These are phyloP conservation scores for Solanum chmielewskii DNA, from an alignment of 257 asterid species.

Conservation along the genomic window DNA sequence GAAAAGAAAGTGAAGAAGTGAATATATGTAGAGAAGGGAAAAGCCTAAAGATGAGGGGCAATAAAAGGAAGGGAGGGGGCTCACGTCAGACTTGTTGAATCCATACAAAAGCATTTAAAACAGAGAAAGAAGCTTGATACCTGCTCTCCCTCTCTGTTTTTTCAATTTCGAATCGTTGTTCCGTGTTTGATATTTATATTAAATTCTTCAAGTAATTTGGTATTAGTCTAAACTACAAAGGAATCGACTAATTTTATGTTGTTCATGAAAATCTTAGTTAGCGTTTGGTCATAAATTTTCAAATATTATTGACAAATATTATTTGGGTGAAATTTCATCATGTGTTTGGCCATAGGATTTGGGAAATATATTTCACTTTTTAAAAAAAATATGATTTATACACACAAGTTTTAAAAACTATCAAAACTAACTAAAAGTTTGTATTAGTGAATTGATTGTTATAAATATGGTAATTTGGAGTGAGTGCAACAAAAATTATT, in stretches of 20 bases:
- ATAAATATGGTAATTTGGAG: too few relatives aligned
- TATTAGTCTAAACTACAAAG: neutral
- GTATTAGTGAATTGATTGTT: too few relatives aligned
- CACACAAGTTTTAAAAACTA: too few relatives aligned
- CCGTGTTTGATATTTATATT: neutral
- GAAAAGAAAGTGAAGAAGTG: neutral
- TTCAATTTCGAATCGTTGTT: fast-evolving
- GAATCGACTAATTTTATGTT: neutral
- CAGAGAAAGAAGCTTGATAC: slow-evolving; percentile 3
- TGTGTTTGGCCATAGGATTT: too few relatives aligned
- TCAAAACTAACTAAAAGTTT: too few relatives aligned
- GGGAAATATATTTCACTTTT: too few relatives aligned
- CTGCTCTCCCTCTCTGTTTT: neutral
- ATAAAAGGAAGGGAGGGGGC: neutral
- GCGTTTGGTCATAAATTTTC: too few relatives aligned
- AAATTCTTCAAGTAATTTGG: fast-evolving
- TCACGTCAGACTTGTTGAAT: slow-evolving; percentile 6
- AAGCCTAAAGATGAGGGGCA: neutral
- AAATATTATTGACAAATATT: too few relatives aligned
- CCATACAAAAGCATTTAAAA: slow-evolving; percentile 2
- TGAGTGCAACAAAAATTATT: too few relatives aligned
- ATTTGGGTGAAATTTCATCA: too few relatives aligned
- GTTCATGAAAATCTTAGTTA: neutral
- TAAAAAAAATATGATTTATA: too few relatives aligned
- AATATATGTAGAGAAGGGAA: neutral